Evolutionary conservation across 371 early-diverging fungal species (phyloP).

Genomic region (Blyttiomyces sp.): DNA sequence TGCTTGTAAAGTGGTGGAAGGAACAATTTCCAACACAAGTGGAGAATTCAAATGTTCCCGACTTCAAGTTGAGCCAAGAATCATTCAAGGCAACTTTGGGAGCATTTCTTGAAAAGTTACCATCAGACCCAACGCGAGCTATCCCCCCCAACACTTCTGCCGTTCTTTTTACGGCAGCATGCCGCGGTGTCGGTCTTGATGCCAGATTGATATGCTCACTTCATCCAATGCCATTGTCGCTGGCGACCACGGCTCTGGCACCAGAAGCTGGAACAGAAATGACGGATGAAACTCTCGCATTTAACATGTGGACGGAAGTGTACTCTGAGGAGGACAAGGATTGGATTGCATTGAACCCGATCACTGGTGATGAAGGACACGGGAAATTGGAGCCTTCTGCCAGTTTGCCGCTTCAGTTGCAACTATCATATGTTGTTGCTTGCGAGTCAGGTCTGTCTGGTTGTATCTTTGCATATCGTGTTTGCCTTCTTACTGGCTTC

Average conservation of each 20-base stretch:
- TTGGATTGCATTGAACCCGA: slow-evolving; percentile 68
- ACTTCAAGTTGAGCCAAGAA: too few species aligned
- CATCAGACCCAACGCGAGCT: background rate
- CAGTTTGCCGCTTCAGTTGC: slow-evolving; percentile 11
- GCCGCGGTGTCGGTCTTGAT: slow-evolving; percentile 51
- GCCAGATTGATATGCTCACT: slow-evolving; percentile 64
- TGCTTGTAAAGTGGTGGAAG: background rate
- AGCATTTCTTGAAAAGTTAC: too few species aligned
- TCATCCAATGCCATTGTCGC: slow-evolving; percentile 58
- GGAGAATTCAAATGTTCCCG: too few species aligned
- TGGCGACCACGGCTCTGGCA: slow-evolving; percentile 11
- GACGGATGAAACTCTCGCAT: slow-evolving; percentile 12
- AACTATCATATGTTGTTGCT: slow-evolving; percentile 60
- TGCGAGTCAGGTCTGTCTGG: slow-evolving; percentile 46
- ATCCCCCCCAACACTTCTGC: slow-evolving; percentile 49
- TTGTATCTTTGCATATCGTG: too few species aligned
- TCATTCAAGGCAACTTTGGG: too few species aligned
- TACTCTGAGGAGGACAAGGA: slow-evolving; percentile 34
- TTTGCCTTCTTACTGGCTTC: too few species aligned
- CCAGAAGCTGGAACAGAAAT: background rate
- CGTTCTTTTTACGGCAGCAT: slow-evolving; percentile 57
- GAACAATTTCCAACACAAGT: background rate
- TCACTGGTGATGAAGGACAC: slow-evolving; percentile 55
- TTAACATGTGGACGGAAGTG: slow-evolving; percentile 61
- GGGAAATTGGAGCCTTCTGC: slow-evolving; percentile 8